Base-by-base conservation (phyloP, 2,329 filamentous ascomycete species). In the Aspergillus fischeri region DNA sequence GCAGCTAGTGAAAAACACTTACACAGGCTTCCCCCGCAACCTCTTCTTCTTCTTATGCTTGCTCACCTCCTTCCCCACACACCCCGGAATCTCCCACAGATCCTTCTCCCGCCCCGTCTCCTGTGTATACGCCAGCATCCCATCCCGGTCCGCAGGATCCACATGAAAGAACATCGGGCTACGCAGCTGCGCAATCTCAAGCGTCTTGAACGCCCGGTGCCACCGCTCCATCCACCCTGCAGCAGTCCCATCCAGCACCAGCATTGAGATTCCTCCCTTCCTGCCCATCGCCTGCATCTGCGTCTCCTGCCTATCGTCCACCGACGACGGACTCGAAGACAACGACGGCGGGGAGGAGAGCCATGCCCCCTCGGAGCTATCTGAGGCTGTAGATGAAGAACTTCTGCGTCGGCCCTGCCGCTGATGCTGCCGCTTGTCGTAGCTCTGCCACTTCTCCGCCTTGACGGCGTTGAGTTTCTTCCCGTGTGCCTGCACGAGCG, bases 141-240 rank as follows among this genome's bases (percentile, higher is more conserved):
- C 86, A 74, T 93, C 90, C 1, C 89, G 80, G 70, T 93, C 89
- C 1, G 83, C 79, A 0, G 90, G 90, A 66, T 93, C 89, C 14
- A 90, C 80, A 67, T 94, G 90, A 76, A 91, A 93, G 66, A 92
- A 89, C 87, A 93, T 89, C 0, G 89, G 90, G 63, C 88, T 92
- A 17, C 90, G 81, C 42, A 94, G 76, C 65, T 92, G 84, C 1
- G 82, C 79, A 49, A 93, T 93, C 51, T 86, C 82, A 48, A 91
- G 84, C 2, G 81, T 83, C 32, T 80, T 77, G 73, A 93, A 93
- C 3, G 88, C 80, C 14, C 79, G 76, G 48, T 89, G 84, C 90
- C 90, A 93, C 44, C 84, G 80, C 9, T 81, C 74, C 79, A 93
- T 84, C 89, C 89, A 93, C 48, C 76, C 67, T 50, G 81, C 74